Conservation (phyloP, 441 rosid species). For the Pelargonium fulgidum region DNA sequence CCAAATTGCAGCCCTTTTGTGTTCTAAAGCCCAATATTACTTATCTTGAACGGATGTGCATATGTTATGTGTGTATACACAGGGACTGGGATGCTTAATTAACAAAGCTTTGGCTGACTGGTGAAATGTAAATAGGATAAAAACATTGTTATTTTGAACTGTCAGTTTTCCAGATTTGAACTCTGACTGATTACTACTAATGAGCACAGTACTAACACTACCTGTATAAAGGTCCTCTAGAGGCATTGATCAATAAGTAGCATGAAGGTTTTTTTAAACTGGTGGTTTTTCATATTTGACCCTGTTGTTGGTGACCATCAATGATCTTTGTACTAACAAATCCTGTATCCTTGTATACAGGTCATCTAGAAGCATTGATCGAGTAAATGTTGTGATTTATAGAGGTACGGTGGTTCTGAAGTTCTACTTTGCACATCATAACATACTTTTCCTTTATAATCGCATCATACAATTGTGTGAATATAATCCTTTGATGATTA, state of each 20-base stretch:
- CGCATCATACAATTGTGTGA: too few species aligned
- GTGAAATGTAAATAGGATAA: too few species aligned
- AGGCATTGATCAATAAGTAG: too few species aligned
- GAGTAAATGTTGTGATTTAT: neutral
- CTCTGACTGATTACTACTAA: too few species aligned
- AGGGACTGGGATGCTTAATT: neutral
- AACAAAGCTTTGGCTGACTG: too few species aligned
- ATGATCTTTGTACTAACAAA: neutral
- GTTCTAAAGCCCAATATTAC: neutral
- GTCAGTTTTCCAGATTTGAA: too few species aligned
- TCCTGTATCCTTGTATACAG: slow-evolving; percentile 5
- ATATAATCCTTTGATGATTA: too few species aligned
- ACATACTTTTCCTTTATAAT: too few species aligned
- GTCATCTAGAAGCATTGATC: neutral
- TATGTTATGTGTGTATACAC: neutral
- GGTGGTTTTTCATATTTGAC: neutral
- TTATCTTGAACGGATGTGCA: neutral
- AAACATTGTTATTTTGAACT: too few species aligned
- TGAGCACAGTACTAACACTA: too few species aligned
- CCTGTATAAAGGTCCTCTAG: too few species aligned
- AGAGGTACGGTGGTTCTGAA: neutral
- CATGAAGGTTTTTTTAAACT: neutral
- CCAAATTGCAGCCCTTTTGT: too few species aligned
- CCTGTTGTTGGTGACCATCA: neutral
- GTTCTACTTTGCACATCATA: neutral